Percentiles rank a stretch among this genome's conserved stretches.
Evolutionary conservation across 495 filamentous ascomycete genomes (phyloP).

Genomic region (Parmelia sp.): DNA sequence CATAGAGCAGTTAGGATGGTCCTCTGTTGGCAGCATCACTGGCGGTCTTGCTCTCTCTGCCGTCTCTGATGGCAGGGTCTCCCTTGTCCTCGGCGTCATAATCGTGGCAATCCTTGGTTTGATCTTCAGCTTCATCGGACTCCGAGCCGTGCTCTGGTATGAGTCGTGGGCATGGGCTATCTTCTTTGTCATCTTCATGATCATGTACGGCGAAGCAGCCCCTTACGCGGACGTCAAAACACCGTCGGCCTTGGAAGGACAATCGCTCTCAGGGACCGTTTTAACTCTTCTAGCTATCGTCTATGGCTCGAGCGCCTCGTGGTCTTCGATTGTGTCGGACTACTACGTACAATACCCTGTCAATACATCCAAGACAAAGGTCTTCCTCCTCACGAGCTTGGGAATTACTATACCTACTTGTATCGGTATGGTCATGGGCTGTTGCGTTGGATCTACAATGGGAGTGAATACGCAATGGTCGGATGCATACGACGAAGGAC

Average conservation of each 20-base stretch:
- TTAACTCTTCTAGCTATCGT: conserved; percentile 50
- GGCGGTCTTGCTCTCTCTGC: conserved; percentile 47
- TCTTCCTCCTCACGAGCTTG: conserved; percentile 45
- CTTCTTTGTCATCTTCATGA: conserved; percentile 51
- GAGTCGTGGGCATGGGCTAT: conserved; percentile 42
- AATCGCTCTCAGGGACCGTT: conserved; percentile 41
- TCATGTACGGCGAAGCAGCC: conserved; percentile 50
- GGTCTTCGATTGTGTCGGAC: conserved; percentile 55
- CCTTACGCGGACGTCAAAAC: conserved; percentile 40
- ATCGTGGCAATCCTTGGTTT: conserved; percentile 40
- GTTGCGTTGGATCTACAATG: conserved; percentile 47
- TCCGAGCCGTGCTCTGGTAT: conserved; percentile 40
- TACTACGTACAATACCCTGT: conserved; percentile 58
- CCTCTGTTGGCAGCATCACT: conserved; percentile 40
- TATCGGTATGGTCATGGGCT: conserved; percentile 51
- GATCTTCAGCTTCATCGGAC: conserved; percentile 47
- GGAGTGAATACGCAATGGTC: conserved; percentile 42
- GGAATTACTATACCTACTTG: conserved; percentile 48
- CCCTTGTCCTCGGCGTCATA: conserved; percentile 43
- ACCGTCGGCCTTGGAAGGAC: conserved; percentile 34
- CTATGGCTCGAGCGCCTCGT: conserved; percentile 53
- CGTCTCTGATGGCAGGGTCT: conserved; percentile 41
- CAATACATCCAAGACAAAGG: conserved; percentile 42
- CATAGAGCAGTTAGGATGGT: conserved; percentile 46
- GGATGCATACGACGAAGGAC: conserved; percentile 45